Evolutionary conservation across 148 eudicot genomes (phyloP), one percentile per base, ranked within the genome.

Genomic region (Dysphania ambrosioides): DNA sequence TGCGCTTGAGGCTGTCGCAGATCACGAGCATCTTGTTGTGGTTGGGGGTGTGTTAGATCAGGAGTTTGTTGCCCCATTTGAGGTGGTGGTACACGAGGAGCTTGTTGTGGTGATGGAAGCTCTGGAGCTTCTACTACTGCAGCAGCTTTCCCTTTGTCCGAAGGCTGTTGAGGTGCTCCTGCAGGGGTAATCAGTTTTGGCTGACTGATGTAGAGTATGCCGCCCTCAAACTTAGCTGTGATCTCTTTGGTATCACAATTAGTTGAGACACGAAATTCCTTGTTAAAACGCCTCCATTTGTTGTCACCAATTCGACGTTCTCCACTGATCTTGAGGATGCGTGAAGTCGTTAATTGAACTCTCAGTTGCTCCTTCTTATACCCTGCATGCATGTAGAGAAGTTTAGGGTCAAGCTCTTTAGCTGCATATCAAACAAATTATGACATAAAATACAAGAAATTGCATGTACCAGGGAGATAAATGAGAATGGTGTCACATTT

Each of bases 381-480:
- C 4, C 88, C 97, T 91, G 89, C 61, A 66, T 91, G 89, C 61
- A 66, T 29, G 0, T 36, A 38, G 30, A 23, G 3, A n/a, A 38
- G 38, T 11, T 4, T 30, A 62, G 0, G 6, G 9, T 31, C 2
- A 7, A 5, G 23, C n/a, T n/a, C n/a, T 30, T 30, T 62, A 40
- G 2, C 56, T 38, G 8, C 13, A 18, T n/a, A 11, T n/a, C 6
- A 8, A n/a, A 56, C 18, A 35, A 0, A 49, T 6, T 15, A 68
- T 2, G 47, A 51, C 1, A 7, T 27, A 31, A 30, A 36, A 18
- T 27, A 26, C 11, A 64, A 40, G 47, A 59, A 24, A 30, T 41
- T 15, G 56, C 12, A 64, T n/a, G 36, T 80, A 90, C 96, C 91
- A 10, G 92, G 90, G 60, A 91, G 86, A 84, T 83, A 66, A 53